Conservation (phyloP, 2,329 filamentous ascomycete species). For the Trichoderma citrinoviride region DNA sequence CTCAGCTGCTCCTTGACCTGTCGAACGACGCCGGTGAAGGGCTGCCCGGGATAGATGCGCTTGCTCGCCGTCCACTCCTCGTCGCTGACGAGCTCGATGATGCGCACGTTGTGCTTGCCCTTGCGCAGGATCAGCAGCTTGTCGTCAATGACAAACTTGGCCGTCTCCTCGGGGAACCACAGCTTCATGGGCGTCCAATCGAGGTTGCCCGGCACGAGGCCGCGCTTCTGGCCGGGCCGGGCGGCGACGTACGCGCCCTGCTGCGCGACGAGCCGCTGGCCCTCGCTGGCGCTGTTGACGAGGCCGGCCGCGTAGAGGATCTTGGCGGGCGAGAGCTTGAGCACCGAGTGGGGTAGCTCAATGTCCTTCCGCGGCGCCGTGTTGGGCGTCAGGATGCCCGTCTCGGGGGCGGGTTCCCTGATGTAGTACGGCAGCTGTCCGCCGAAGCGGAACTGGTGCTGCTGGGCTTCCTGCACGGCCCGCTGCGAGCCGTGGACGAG, state of each 20-base stretch:
- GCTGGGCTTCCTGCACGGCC: slow-evolving; percentile 60
- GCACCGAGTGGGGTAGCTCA: slow-evolving; percentile 56
- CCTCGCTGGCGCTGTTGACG: slow-evolving; percentile 54
- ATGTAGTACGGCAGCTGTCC: slow-evolving; percentile 32
- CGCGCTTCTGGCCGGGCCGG: slow-evolving; percentile 42
- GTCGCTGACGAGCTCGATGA: slow-evolving; percentile 59
- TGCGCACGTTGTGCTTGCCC: slow-evolving; percentile 62
- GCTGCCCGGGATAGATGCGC: slow-evolving; percentile 52
- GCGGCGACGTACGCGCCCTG: slow-evolving; percentile 62
- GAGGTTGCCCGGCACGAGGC: slow-evolving; percentile 51
- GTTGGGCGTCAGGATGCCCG: slow-evolving; percentile 41
- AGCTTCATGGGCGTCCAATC: slow-evolving; percentile 61
- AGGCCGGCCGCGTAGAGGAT: slow-evolving; percentile 62
- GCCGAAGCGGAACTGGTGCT: slow-evolving; percentile 52
- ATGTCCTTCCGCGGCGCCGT: slow-evolving; percentile 54
- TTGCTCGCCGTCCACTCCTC: slow-evolving; percentile 51
- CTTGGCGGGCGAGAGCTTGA: slow-evolving; percentile 55
- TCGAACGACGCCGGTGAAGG: slow-evolving; percentile 48
- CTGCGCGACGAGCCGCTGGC: slow-evolving; percentile 53
- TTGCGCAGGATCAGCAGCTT: slow-evolving; percentile 59
- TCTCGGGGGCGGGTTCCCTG: slow-evolving; percentile 32
- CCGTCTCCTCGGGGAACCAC: slow-evolving; percentile 56
- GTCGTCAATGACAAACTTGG: slow-evolving; percentile 59
- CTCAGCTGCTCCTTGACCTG: slow-evolving; percentile 40
- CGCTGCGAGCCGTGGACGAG: slow-evolving; percentile 70